Evolutionary conservation across 108 stramenopile genomes (phyloP), one percentile per base, ranked within the genome.

Genomic region (Conticribra weissflogii): DNA sequence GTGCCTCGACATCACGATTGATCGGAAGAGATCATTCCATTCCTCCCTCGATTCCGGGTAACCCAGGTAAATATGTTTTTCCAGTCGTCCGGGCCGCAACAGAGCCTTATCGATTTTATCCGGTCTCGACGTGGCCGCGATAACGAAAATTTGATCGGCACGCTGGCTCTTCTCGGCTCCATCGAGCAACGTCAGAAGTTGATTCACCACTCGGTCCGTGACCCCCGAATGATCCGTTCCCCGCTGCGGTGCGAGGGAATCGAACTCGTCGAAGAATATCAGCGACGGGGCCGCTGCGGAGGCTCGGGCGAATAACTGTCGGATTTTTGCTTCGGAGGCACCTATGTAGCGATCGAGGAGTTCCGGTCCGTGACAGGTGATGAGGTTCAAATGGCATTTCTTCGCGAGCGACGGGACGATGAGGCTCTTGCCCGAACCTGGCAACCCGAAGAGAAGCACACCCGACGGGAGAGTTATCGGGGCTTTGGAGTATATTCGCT

Each of bases 131-230:
- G 93, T 97, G 2, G 97, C 97, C 3, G 88, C 98, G 33, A 99
- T 70, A 18, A 98, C 85, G 59, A 94, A 98, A 22, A 97, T 93
- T 29, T 81, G 78, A 28, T 63, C 68, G 24, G 83, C 23, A 1
- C 82, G 79, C 28, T 47, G 63, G 32, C 61, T 84, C 19, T 64
- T 58, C 25, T 70, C 73, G 17, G 82, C 67, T 9, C 98, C 98
- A 80, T 99, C 98, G 53, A 99, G 68, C 56, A 96, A 96, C 7
- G 98, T 99, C 0, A 99, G 87, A 15, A 99, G 86, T 77, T 99
- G 98, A 70, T 99, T 99, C 30, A 99, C 98, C 25, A 99, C 97
- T 4, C 98, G 78, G 72, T 99, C 98, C 2, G 97, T 98, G n/a
- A 99, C 93, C 27, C 98, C 98, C 25, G 96, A 97, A 52, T 91